Evolutionary conservation across 805 yeast species (phyloP), one percentile per base, ranked within the genome.

Genomic region (Cephaloascus albidus): DNA sequence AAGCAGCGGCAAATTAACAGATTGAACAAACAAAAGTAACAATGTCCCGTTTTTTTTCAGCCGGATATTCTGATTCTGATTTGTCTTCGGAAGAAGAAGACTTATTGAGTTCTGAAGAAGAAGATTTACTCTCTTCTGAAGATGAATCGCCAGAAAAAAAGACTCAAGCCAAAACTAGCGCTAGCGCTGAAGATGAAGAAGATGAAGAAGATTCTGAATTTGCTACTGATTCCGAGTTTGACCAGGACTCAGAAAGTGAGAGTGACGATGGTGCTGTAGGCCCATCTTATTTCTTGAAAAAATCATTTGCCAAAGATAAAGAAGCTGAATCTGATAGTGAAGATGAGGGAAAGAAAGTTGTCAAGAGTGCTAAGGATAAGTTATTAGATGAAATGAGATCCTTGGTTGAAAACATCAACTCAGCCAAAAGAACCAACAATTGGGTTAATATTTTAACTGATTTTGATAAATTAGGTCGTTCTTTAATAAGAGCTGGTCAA

Each of bases 321-420:
- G 76, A 68, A 46, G 53, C 53, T 30, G 65, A 58, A 26, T 47
- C 64, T 39, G 77, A 71, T 40, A 55, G 59, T 39, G 85, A 77
- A 42, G 83, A 75, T 43, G 90, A 82, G 42, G 85, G 81, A 54
- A 82, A 78, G 58, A 84, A 81, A 49, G 87, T 88, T 33, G 96
- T 90, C 50, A 89, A 86, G 66, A 80, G 93, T 42, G 96, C 97
- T 39, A 86, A 83, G 65, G 97, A 89, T 48, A 93, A 90, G 68
- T 72, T 88, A 44, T 60, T 88, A 50, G 97, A 88, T 56, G 98
- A 93, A 60, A 74, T 93, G 65, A 80, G 76, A 50, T 69, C 70
- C 19, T 61, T 75, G 27, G 74, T 81, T 49, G 81, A 77, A 52
- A 71, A 76, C 38, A 76, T 88, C 52, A 88, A 81, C 54, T 72